phyloP scores from a whole-genome alignment of 129 eudicot genomes.

The Flaveria brownii region DNA sequence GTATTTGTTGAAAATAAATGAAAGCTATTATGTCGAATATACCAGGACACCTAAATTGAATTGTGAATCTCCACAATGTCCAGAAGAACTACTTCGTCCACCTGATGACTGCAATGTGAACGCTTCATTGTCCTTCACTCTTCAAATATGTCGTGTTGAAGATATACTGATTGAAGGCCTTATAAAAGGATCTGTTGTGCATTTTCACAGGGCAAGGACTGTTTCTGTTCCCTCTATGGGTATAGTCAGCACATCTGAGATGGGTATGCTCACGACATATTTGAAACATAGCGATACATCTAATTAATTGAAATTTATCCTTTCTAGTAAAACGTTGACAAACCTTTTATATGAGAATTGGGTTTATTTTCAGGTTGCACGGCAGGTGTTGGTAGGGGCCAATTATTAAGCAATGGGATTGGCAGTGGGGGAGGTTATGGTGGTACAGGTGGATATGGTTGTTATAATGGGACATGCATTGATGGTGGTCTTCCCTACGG shows the following conservation, averaged over 20 bases:
- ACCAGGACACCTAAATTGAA: conserved; percentile 75
- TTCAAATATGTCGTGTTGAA: conserved; percentile 97
- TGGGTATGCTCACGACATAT: conserved; percentile 58
- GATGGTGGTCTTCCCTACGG: conserved; percentile 86
- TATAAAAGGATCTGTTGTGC: conserved; percentile 87
- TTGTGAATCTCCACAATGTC: conserved; percentile 75
- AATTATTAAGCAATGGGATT: conserved; percentile 54
- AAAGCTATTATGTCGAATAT: conserved; percentile 22
- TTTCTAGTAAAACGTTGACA: conserved; percentile 2
- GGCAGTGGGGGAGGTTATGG: conserved; percentile 98
- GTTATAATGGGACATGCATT: conserved; percentile 57
- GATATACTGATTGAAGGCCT: conserved; percentile 89
- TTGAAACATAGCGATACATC: not conserved
- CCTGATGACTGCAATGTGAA: conserved; percentile 97
- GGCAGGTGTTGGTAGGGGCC: conserved; percentile 80
- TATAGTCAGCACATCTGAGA: conserved; percentile 74
- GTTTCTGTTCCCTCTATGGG: conserved; percentile 65
- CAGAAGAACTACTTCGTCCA: conserved; percentile 78
- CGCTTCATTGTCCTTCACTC: conserved; percentile 89
- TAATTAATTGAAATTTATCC: not conserved
- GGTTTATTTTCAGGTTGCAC: conserved; percentile 60
- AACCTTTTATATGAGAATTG: conserved; percentile 5
- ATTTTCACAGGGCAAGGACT: conserved; percentile 88
- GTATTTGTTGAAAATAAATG: not conserved
- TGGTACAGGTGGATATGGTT: conserved; percentile 84